Percentiles rank a stretch among this genome's conserved stretches.
phyloP scores from a whole-genome alignment of 2,329 filamentous ascomycete species.

The Nakataea oryzae region DNA sequence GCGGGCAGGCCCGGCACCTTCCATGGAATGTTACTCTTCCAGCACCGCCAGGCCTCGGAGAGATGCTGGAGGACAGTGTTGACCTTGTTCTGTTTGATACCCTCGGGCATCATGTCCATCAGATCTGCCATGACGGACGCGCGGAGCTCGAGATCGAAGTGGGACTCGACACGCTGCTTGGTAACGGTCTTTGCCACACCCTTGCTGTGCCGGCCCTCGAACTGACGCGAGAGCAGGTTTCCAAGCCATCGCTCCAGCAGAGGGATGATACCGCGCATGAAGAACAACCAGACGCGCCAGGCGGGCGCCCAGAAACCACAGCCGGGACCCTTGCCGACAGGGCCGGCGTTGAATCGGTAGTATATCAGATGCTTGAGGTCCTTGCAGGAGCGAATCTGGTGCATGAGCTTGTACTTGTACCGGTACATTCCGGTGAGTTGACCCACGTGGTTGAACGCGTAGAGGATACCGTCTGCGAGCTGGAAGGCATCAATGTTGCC shows the following conservation, averaged over 20 bases:
- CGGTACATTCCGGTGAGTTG: conserved; percentile 99
- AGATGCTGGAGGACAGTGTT: conserved; percentile 95
- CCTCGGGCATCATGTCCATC: conserved; percentile 99
- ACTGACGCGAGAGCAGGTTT: conserved; percentile 91
- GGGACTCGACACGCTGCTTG: conserved; percentile 96
- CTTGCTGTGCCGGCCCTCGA: conserved; percentile 97
- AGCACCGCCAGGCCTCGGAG: conserved; percentile 97
- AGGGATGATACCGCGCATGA: conserved; percentile 97
- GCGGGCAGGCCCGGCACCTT: conserved; percentile 95
- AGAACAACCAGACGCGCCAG: conserved; percentile 98
- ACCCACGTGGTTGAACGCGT: conserved; percentile 97
- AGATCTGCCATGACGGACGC: conserved; percentile 98
- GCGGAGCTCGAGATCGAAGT: conserved; percentile 93
- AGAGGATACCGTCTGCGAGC: conserved; percentile 95
- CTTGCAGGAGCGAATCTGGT: conserved; percentile 98
- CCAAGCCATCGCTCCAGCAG: conserved; percentile 94
- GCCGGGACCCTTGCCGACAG: conserved; percentile 92
- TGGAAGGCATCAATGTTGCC: conserved; percentile 99
- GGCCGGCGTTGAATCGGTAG: conserved; percentile 94
- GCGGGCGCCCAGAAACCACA: conserved; percentile 99
- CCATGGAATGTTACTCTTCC: conserved; percentile 99
- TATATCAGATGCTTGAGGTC: conserved; percentile 98
- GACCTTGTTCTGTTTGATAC: conserved; percentile 98
- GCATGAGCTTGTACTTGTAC: conserved; percentile 99
- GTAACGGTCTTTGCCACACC: conserved; percentile 98